A percentile compares a stretch with the other conserved stretches of the same genome.
Conservation (phyloP, 352 stramenopile genomes). For the Phytophthora hybrid region DNA sequence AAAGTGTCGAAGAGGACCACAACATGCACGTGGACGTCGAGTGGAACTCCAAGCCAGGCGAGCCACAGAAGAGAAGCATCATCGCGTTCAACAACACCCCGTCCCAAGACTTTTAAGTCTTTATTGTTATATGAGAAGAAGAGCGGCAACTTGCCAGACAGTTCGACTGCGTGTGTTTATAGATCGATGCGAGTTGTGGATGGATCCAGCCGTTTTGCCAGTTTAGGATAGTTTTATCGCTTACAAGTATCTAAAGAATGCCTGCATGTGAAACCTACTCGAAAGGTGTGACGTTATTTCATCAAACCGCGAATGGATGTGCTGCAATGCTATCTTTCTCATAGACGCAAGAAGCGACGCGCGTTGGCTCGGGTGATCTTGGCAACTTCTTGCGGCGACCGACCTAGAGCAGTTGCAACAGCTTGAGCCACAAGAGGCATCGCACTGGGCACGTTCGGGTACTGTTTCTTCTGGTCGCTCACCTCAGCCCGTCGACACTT, state of each 20-base stretch:
- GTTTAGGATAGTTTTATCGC: slow-evolving; percentile 32
- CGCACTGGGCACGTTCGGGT: slow-evolving; percentile 79
- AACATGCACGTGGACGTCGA: slow-evolving; percentile 19
- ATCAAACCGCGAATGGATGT: neutral
- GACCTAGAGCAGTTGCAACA: slow-evolving; percentile 58
- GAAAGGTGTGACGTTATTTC: neutral
- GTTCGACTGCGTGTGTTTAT: slow-evolving; percentile 7
- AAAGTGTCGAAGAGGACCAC: slow-evolving; percentile 52
- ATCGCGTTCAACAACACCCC: slow-evolving; percentile 76
- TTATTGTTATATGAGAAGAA: slow-evolving; percentile 24
- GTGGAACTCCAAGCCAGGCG: slow-evolving; percentile 9
- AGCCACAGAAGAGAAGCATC: slow-evolving; percentile 49
- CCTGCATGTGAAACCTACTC: slow-evolving; percentile 12
- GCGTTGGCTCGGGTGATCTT: slow-evolving; percentile 71
- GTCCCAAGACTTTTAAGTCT: slow-evolving; percentile 4
- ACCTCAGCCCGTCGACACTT: slow-evolving; percentile 58
- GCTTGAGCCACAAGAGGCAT: slow-evolving; percentile 66
- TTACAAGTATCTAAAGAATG: slow-evolving; percentile 35
- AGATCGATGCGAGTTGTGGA: slow-evolving; percentile 1
- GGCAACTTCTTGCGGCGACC: slow-evolving; percentile 65
- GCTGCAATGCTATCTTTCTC: slow-evolving; percentile 5
- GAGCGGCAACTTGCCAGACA: neutral
- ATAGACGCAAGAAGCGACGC: slow-evolving; percentile 71
- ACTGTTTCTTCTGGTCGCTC: slow-evolving; percentile 67
- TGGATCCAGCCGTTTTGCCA: slow-evolving; percentile 12